Conservation (phyloP, 2,329 filamentous ascomycete genomes). For the Blumeria graminis region DNA sequence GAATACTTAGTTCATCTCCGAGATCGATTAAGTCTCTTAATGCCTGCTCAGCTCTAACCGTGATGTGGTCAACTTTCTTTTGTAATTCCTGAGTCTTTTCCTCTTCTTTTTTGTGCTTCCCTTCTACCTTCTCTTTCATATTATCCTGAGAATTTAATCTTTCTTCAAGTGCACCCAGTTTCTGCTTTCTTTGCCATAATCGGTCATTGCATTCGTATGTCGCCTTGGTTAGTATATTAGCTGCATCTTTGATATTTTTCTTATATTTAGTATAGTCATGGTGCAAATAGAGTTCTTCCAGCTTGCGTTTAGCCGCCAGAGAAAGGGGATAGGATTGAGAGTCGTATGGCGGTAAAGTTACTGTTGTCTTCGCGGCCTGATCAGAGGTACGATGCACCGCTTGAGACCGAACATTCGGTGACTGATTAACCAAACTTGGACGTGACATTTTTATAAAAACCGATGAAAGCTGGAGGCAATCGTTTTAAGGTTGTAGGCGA, state of each 20-base stretch:
- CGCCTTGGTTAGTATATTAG: constrained; percentile 21
- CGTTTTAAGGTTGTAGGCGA: too few relatives aligned
- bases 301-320: constrained; percentile 19
- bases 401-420: background rate
- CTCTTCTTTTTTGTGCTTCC: constrained; percentile 16
- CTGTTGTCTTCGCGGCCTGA: background rate
- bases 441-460: background rate
- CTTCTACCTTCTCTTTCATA: constrained; percentile 12
- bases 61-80: constrained; percentile 25
- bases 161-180: constrained; percentile 8
- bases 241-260: constrained; percentile 22
- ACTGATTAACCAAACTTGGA: background rate
- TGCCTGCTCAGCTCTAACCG: constrained; percentile 28
- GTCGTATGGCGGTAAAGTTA: constrained; percentile 22
- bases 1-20: constrained; percentile 19
- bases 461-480: background rate
- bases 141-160: constrained; percentile 13
- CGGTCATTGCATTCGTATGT: constrained; percentile 32
- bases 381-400: background rate
- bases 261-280: constrained; percentile 21
- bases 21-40: constrained; percentile 34
- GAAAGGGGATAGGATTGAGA: constrained; percentile 27
- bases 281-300: constrained; percentile 20
- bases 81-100: constrained; percentile 19
- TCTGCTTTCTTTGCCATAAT: constrained; percentile 14